phyloP scores from a whole-genome alignment of 805 yeast species.

The Saturnispora quitensis region DNA sequence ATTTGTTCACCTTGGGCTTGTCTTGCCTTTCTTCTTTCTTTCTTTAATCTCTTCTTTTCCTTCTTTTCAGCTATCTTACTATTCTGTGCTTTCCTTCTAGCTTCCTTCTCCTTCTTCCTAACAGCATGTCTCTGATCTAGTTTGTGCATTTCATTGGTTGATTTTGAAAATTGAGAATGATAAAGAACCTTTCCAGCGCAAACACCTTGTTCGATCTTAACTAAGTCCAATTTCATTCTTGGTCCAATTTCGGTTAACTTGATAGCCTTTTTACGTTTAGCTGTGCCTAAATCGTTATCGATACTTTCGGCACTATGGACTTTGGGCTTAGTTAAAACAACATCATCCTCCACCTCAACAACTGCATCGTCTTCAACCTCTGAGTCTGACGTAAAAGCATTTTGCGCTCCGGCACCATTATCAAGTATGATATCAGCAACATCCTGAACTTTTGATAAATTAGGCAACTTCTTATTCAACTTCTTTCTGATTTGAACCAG shows the following conservation, averaged over 20 bases:
- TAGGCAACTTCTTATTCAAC: constrained; percentile 59
- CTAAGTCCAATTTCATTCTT: constrained; percentile 60
- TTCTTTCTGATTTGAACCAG: constrained; percentile 54
- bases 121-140: constrained; percentile 61
- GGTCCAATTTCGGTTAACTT: constrained; percentile 93
- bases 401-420: constrained; percentile 52
- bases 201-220: constrained; percentile 87
- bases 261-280: constrained; percentile 65
- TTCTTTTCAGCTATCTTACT: constrained; percentile 69
- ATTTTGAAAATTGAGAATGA: constrained; percentile 63
- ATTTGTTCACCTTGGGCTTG: constrained; percentile 32
- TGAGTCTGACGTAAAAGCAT: constrained; percentile 70
- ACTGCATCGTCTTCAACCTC: constrained; percentile 89
- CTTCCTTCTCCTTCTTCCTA: constrained; percentile 52
- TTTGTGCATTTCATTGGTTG: constrained; percentile 46
- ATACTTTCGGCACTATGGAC: constrained; percentile 8
- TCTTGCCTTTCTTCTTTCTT: constrained; percentile 45
- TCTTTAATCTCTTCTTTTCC: constrained; percentile 64
- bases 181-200: constrained; percentile 83
- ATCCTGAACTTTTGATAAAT: constrained; percentile 56
- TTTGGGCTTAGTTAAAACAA: constrained; percentile 20
- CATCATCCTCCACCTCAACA: constrained; percentile 43
- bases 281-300: constrained; percentile 13
- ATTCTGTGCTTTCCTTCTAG: constrained; percentile 69
- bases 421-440: constrained; percentile 79